Conservation (phyloP, 306 rosid genomes). For the Acmispon strigosus region DNA sequence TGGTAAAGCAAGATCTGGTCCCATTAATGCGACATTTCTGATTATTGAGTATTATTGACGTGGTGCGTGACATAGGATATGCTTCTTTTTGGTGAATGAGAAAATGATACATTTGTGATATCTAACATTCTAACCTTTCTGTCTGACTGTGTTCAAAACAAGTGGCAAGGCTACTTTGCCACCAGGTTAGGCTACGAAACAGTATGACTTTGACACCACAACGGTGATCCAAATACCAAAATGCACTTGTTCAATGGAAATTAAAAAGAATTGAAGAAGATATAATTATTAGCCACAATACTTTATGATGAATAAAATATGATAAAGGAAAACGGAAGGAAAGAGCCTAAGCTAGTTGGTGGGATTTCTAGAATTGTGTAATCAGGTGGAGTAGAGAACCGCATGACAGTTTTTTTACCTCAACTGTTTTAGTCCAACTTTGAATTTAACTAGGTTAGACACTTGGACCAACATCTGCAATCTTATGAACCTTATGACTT, state of each 20-base stretch:
- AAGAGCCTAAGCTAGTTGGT: slow-evolving; percentile 32
- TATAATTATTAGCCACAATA: not conserved
- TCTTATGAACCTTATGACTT: not conserved
- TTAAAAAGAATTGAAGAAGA: not conserved
- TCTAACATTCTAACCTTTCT: not conserved
- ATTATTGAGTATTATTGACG: not conserved
- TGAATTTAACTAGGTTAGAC: slow-evolving; percentile 20
- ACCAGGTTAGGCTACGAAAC: slow-evolving; percentile 11
- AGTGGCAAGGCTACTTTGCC: slow-evolving; percentile 26
- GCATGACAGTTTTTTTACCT: not conserved
- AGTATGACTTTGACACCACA: not conserved
- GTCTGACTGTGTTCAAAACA: slow-evolving; percentile 12
- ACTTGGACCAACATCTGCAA: slow-evolving; percentile 28
- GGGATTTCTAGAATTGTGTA: slow-evolving; percentile 24
- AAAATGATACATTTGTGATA: not conserved
- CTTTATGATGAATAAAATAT: not conserved
- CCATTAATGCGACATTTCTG: not conserved
- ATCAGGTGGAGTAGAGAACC: slow-evolving; percentile 12
- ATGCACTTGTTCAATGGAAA: not conserved
- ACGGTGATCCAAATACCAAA: slow-evolving; percentile 3
- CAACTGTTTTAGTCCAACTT: slow-evolving; percentile 40
- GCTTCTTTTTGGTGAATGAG: not conserved
- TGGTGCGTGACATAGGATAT: slow-evolving; percentile 17
- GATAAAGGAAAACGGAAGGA: slow-evolving; percentile 27
- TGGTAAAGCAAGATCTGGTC: slow-evolving; percentile 12